These are phyloP conservation scores for Porphyrellus cyaneotinctus DNA, from an alignment of 768 basidiomycete species.

Conservation along the genomic window DNA sequence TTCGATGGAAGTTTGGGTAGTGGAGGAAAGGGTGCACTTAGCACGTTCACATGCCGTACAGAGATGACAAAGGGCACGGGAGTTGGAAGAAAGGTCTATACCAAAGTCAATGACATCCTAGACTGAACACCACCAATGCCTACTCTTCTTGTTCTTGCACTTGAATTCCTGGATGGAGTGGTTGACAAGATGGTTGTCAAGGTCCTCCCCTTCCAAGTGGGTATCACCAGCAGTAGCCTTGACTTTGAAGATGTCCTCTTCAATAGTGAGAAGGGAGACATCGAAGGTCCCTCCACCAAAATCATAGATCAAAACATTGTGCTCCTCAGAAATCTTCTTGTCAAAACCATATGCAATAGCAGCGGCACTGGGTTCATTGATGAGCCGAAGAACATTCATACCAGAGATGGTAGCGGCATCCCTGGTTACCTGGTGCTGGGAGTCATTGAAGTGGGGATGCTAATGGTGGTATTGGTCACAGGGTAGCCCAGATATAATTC, in stretches of 20 bases:
- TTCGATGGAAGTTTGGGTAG: conserved; percentile 93
- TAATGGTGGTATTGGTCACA: conserved; percentile 89
- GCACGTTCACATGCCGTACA: conserved; percentile 98
- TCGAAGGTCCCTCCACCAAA: conserved; percentile 98
- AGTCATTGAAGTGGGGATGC: conserved; percentile 99
- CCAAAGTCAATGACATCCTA: conserved; percentile 4
- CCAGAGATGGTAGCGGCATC: conserved; percentile 95
- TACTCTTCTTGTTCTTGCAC: conserved; percentile 94
- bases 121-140: conserved; percentile 9
- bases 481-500: conserved; percentile 90
- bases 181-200: too few relatives aligned
- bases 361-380: conserved; percentile 98
- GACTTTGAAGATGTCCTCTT: conserved; percentile 97
- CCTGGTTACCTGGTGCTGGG: conserved; percentile 97
- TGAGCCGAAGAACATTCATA: conserved; percentile 94
- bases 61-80: conserved; percentile 94
- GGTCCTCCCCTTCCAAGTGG: conserved; percentile 97
- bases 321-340: conserved; percentile 86
- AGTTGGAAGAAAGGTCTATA: conserved; percentile 80
- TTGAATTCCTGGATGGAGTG: conserved; percentile 97
- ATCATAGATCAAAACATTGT: conserved; percentile 97
- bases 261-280: conserved; percentile 93
- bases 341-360: conserved; percentile 99
- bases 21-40: conserved; percentile 96
- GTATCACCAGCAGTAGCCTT: conserved; percentile 98